These are phyloP conservation scores for Trichoderma gamsii DNA, from an alignment of 495 filamentous ascomycete species.

Conservation along the genomic window DNA sequence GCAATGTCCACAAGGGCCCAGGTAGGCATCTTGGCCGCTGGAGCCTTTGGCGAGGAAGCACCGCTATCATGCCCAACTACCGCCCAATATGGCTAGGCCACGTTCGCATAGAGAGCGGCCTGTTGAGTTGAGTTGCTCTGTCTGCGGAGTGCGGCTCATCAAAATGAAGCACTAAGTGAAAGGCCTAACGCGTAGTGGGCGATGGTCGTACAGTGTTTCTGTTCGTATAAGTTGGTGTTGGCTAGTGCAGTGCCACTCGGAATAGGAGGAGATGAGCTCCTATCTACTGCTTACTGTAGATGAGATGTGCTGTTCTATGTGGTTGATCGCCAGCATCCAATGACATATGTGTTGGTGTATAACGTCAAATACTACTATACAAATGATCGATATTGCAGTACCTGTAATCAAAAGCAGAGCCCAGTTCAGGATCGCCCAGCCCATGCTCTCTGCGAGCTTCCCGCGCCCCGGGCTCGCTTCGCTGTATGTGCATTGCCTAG, in stretches of 20 bases:
- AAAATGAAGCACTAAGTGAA: background rate
- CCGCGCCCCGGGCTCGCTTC: slow-evolving; percentile 8
- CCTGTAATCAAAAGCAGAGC: background rate
- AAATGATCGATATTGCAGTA: no score
- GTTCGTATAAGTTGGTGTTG: no score
- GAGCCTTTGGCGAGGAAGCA: background rate
- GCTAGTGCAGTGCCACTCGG: no score
- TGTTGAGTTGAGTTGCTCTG: background rate
- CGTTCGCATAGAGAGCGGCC: background rate
- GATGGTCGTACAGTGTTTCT: no score
- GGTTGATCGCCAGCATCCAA: no score
- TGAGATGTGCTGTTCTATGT: no score
- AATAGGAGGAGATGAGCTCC: no score
- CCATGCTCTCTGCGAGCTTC: slow-evolving; percentile 11
- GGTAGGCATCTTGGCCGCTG: background rate
- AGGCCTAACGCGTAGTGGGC: no score
- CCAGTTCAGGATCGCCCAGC: background rate
- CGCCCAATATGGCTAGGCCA: slow-evolving; percentile 3
- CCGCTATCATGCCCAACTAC: background rate
- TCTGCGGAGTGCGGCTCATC: background rate
- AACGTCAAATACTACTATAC: no score
- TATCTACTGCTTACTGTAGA: no score
- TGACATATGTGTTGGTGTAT: no score
- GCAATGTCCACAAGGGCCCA: slow-evolving; percentile 2
- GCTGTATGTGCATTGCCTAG: background rate